phyloP scores from a whole-genome alignment of 2,329 filamentous ascomycete species.

The Fusarium falciforme region DNA sequence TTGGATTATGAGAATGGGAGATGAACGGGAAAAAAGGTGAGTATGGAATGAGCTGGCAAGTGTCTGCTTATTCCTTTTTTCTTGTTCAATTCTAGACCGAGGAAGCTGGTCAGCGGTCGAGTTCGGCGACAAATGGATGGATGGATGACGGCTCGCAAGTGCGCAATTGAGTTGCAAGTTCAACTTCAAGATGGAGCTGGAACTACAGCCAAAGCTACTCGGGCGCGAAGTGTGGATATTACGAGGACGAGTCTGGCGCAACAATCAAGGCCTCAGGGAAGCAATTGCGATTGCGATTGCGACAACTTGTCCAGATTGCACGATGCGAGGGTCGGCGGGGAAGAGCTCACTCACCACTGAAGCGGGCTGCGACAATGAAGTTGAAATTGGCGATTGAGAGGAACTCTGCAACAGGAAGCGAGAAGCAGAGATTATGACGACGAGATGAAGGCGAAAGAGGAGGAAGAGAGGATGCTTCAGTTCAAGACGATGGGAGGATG shows the following conservation, averaged over 20 bases:
- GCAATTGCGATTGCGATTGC: constrained; percentile 19
- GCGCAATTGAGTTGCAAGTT: constrained; percentile 16
- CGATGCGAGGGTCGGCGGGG: constrained; percentile 26
- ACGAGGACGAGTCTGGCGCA: constrained; percentile 22
- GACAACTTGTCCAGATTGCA: constrained; percentile 29
- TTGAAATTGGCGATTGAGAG: constrained; percentile 34
- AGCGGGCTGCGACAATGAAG: constrained; percentile 40
- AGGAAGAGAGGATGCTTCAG: constrained; percentile 26
- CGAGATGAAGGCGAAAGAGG: constrained; percentile 31
- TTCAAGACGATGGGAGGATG: constrained; percentile 34
- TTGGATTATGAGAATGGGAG: constrained; percentile 44
- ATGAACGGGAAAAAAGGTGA: constrained; percentile 35
- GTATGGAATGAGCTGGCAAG: constrained; percentile 40
- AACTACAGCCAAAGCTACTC: constrained; percentile 25
- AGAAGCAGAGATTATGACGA: constrained; percentile 36
- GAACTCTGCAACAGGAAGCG: constrained; percentile 15
- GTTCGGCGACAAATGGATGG: constrained; percentile 6
- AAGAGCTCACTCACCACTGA: constrained; percentile 42
- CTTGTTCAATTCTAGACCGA: constrained; percentile 40
- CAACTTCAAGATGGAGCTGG: constrained; percentile 16
- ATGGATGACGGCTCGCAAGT: constrained; percentile 28
- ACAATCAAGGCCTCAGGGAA: constrained; percentile 6
- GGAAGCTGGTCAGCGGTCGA: constrained; percentile 29
- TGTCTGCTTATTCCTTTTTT: constrained; percentile 40
- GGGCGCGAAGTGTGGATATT: constrained; percentile 3